Evolutionary conservation across 441 rosid genomes (phyloP).

Genomic region (Euphorbia celastroides): DNA sequence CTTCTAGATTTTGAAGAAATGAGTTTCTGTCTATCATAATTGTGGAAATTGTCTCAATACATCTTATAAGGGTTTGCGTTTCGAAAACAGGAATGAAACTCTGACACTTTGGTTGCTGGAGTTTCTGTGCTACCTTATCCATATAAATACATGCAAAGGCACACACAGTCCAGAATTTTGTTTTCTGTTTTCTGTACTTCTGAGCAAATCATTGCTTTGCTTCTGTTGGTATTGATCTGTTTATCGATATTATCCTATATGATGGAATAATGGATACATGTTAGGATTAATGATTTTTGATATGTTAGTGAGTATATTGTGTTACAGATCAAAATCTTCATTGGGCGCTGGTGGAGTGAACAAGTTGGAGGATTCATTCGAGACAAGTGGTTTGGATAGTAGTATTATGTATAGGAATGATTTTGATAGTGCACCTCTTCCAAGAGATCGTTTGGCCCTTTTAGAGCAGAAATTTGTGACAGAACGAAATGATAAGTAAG

Average conservation of each 20-base stretch:
- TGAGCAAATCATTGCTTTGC: neutral
- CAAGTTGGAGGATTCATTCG: conserved; percentile 55
- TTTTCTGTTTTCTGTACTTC: neutral
- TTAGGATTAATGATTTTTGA: neutral
- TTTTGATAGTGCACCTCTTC: conserved; percentile 47
- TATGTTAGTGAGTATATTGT: conserved; percentile 7
- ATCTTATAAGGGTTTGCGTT: too few species aligned
- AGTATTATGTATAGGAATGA: conserved; percentile 47
- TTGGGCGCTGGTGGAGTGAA: conserved; percentile 46
- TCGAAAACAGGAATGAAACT: too few species aligned
- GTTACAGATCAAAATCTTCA: conserved; percentile 63
- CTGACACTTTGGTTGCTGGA: too few species aligned
- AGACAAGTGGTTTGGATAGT: conserved; percentile 49
- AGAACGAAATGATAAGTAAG: conserved; percentile 61
- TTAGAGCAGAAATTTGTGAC: conserved; percentile 49
- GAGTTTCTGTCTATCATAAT: too few species aligned
- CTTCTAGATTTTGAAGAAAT: too few species aligned
- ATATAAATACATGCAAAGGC: neutral
- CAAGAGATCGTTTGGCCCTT: conserved; percentile 44
- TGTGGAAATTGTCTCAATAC: too few species aligned
- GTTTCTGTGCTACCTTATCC: too few species aligned
- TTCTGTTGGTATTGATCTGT: neutral
- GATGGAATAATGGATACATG: neutral
- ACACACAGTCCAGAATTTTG: neutral
- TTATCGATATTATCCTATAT: too few species aligned